Percentiles rank a stretch among this genome's conserved stretches.
Evolutionary conservation across 2,329 filamentous ascomycete genomes (phyloP).

Genomic region (Colletotrichum sp.): DNA sequence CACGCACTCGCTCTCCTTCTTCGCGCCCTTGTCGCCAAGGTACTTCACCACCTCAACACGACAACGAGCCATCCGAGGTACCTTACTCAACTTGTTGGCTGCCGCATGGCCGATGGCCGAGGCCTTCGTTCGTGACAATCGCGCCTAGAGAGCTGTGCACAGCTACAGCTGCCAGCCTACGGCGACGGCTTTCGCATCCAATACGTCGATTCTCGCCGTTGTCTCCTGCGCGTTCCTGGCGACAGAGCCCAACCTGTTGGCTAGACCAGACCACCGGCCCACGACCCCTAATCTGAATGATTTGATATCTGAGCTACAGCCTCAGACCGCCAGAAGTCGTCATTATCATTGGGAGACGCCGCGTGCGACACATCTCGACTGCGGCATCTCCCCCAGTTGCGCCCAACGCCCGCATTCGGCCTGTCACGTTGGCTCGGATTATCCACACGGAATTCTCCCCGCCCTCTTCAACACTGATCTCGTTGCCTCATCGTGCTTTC

Average conservation of each 20-base stretch:
- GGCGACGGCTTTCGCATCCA: neutral
- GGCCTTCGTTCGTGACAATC: neutral
- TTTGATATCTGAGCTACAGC: neutral
- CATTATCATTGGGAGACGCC: neutral
- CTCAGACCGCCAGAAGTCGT: slow-evolving; percentile 7
- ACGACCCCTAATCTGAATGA: slow-evolving; percentile 3
- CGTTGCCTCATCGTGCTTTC: slow-evolving; percentile 16
- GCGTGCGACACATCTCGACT: neutral
- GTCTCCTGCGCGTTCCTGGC: slow-evolving; percentile 11
- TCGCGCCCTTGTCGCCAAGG: neutral
- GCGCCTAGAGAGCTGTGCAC: neutral
- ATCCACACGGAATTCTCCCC: slow-evolving; percentile 7
- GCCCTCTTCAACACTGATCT: slow-evolving; percentile 1
- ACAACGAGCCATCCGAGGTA: neutral
- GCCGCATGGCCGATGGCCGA: neutral
- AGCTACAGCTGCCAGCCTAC: neutral
- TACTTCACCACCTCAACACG: neutral
- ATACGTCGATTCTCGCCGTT: neutral
- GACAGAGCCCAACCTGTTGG: slow-evolving; percentile 10
- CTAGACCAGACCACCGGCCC: slow-evolving; percentile 3
- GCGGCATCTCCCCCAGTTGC: neutral
- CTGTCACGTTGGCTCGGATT: neutral
- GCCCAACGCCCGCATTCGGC: slow-evolving; percentile 1
- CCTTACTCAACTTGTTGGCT: neutral
- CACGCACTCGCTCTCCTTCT: neutral